Conservation (phyloP, 2,329 filamentous ascomycete species). For the Aureobasidium sp. region DNA sequence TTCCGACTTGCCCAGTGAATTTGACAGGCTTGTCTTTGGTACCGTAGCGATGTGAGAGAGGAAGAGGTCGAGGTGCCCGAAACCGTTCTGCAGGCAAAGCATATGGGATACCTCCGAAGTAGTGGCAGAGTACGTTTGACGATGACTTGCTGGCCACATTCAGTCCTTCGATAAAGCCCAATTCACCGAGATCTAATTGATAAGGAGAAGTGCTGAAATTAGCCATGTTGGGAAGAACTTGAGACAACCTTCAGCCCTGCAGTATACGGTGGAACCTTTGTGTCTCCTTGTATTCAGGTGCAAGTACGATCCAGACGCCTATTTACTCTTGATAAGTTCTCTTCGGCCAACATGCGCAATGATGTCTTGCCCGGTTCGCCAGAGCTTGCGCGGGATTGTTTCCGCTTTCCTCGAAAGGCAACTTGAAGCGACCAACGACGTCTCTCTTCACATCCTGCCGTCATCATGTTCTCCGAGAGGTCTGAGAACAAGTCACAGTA, state of each 20-base stretch:
- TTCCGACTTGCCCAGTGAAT: constrained; percentile 33
- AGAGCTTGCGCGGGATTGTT: not conserved
- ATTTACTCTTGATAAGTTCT: not conserved
- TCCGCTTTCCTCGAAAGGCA: not conserved
- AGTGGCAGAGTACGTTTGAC: constrained; percentile 34
- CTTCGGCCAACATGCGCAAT: not conserved
- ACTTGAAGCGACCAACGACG: not conserved
- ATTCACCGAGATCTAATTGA: constrained; percentile 31
- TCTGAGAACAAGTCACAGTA: not conserved
- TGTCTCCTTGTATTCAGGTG: not conserved
- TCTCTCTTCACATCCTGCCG: not conserved
- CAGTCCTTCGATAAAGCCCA: constrained; percentile 43
- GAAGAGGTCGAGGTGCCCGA: constrained; percentile 40
- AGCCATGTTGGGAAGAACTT: not conserved
- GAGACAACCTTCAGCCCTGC: not conserved
- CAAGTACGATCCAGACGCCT: not conserved
- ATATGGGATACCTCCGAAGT: constrained; percentile 49
- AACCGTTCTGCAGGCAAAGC: constrained; percentile 45
- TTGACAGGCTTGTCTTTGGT: constrained; percentile 39
- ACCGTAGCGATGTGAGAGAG: constrained; percentile 44
- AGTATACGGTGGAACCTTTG: not conserved
- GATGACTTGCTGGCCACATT: constrained; percentile 32
- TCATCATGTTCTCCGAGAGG: not conserved
- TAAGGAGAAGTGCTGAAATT: constrained; percentile 23
- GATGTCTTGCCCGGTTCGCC: not conserved